phyloP scores from a whole-genome alignment of 305 asterid species.

The Fraxinus angustifolia region DNA sequence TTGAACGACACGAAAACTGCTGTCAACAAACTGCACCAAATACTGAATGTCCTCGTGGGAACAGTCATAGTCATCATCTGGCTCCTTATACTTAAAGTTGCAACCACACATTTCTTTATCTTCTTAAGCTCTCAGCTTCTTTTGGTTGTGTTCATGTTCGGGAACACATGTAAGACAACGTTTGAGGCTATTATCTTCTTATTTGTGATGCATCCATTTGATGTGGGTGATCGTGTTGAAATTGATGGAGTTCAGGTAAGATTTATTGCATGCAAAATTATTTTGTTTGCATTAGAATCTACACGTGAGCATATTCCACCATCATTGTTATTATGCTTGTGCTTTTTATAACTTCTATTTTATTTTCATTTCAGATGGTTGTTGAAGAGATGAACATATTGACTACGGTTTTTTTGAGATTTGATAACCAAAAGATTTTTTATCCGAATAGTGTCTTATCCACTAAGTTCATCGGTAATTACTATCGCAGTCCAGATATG shows the following conservation, averaged over 20 bases:
- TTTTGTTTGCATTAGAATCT: neutral
- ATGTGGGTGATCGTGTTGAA: slow-evolving; percentile 87
- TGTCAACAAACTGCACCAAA: slow-evolving; percentile 70
- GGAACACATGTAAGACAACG: slow-evolving; percentile 78
- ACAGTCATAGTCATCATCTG: slow-evolving; percentile 47
- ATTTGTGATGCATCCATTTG: slow-evolving; percentile 89
- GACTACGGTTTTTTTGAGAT: slow-evolving; percentile 67
- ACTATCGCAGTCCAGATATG: slow-evolving; percentile 86
- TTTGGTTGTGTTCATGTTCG: slow-evolving; percentile 73
- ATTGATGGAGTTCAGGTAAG: slow-evolving; percentile 76
- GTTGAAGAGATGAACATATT: slow-evolving; percentile 90
- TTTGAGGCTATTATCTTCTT: slow-evolving; percentile 82
- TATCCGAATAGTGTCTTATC: slow-evolving; percentile 71
- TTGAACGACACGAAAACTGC: slow-evolving; percentile 88
- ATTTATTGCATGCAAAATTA: neutral
- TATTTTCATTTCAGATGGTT: slow-evolving; percentile 54
- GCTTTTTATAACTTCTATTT: neutral
- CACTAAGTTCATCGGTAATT: slow-evolving; percentile 67
- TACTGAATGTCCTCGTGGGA: slow-evolving; percentile 56
- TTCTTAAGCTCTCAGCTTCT: slow-evolving; percentile 76
- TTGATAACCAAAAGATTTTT: slow-evolving; percentile 63
- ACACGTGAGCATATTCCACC: neutral
- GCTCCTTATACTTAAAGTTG: slow-evolving; percentile 75
- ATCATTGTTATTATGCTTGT: neutral
- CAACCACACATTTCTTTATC: slow-evolving; percentile 65